Evolutionary conservation across 1,284 basidiomycete genomes (phyloP).

Genomic region (Cryptococcus maquisensis): DNA sequence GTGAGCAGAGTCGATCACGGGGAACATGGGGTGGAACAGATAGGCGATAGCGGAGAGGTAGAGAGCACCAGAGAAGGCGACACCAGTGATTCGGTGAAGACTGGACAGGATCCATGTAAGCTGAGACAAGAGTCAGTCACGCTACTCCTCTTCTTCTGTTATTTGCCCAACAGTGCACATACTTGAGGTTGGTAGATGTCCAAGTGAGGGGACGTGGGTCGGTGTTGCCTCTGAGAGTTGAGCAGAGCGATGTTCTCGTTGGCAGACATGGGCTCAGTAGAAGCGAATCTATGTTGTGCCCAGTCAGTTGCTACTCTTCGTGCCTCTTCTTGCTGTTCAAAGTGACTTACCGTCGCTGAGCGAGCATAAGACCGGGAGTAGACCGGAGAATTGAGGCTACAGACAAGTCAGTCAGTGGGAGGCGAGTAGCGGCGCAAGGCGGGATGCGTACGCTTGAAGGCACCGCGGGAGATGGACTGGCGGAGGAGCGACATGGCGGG

Average conservation of each 20-base stretch:
- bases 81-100: constrained; percentile 78
- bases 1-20: constrained; percentile 63
- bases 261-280: constrained; percentile 34
- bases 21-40: constrained; percentile 69
- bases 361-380: constrained; percentile 19
- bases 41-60: constrained; percentile 87
- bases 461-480: constrained; percentile 7
- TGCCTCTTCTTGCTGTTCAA: background rate
- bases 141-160: too few species aligned
- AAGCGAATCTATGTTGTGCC: constrained; percentile 12
- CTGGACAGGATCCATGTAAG: constrained; percentile 82
- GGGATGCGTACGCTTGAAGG: constrained; percentile 9
- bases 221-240: constrained; percentile 76
- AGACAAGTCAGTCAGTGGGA: background rate
- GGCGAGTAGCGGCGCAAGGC: background rate
- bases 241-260: constrained; percentile 54
- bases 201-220: constrained; percentile 87
- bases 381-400: constrained; percentile 23
- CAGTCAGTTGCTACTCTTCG: background rate
- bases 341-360: constrained; percentile 21
- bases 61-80: constrained; percentile 71
- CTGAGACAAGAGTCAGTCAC: constrained; percentile 10
- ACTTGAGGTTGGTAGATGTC: constrained; percentile 95
- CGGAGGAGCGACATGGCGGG: constrained; percentile 11
- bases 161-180: constrained; percentile 8